Conservation (phyloP, 1,284 basidiomycete species). For the Coriolopsis trogii region DNA sequence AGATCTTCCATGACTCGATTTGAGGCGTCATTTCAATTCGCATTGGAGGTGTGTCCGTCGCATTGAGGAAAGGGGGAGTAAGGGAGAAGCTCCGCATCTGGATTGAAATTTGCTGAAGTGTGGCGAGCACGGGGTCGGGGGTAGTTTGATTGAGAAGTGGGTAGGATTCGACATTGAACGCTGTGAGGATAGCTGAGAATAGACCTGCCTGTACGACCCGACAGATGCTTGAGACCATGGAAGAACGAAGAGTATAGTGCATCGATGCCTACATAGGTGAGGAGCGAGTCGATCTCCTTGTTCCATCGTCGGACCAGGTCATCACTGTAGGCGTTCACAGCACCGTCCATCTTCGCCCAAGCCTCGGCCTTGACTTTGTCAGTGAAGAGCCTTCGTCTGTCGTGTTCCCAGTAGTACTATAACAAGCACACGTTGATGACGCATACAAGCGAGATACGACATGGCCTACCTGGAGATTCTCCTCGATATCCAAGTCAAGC, state of each 20-base stretch:
- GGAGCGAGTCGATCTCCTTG: slow-evolving; percentile 13
- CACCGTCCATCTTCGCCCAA: neutral
- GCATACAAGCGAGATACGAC: too few relatives aligned
- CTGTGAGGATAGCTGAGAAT: slow-evolving; percentile 14
- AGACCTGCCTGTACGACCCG: slow-evolving; percentile 7
- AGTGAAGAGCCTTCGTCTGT: too few relatives aligned
- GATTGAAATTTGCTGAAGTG: slow-evolving; percentile 4
- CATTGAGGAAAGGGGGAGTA: slow-evolving; percentile 7
- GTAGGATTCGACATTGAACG: slow-evolving; percentile 14
- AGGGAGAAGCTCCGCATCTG: slow-evolving; percentile 10
- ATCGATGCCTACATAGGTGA: slow-evolving; percentile 8
- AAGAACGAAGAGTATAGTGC: neutral
- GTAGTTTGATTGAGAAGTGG: slow-evolving; percentile 2
- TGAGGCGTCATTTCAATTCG: neutral
- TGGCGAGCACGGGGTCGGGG: neutral
- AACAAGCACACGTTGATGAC: too few relatives aligned
- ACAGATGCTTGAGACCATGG: neutral
- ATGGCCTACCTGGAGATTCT: too few relatives aligned
- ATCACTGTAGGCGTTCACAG: slow-evolving; percentile 6
- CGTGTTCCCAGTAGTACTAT: too few relatives aligned
- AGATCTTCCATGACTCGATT: neutral
- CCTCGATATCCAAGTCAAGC: too few relatives aligned
- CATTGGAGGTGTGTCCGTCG: neutral
- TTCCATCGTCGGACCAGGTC: slow-evolving; percentile 10
- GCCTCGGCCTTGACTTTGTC: too few relatives aligned